A percentile compares a stretch with the other conserved stretches of the same genome.
Evolutionary conservation across 768 basidiomycete species (phyloP).

Genomic region (Goffeauzyma gilvescens): DNA sequence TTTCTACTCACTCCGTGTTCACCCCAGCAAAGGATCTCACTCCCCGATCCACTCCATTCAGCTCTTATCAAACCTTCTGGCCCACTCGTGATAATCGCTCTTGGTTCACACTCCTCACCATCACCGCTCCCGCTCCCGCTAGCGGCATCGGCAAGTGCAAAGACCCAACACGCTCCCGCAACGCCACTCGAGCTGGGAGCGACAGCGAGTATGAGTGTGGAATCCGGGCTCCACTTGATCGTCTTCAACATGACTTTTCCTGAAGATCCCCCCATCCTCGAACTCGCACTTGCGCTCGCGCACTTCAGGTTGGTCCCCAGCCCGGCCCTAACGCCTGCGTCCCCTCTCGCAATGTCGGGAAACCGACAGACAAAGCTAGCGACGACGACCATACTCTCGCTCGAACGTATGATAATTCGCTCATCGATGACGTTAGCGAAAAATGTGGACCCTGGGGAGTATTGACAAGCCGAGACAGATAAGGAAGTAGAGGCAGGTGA

Average conservation of each 20-base stretch:
- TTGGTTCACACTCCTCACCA: too few species aligned
- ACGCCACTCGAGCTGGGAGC: too few species aligned
- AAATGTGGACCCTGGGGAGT: constrained; percentile 74
- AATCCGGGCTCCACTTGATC: constrained; percentile 70
- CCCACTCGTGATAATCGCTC: constrained; percentile 37
- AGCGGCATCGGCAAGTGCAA: constrained; percentile 57
- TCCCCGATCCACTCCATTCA: constrained; percentile 77
- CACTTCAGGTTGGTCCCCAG: too few species aligned
- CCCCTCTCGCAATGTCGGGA: constrained; percentile 8
- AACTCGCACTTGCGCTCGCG: too few species aligned
- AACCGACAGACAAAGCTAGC: constrained; percentile 55
- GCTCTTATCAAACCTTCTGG: constrained; percentile 68
- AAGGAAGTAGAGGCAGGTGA: too few species aligned
- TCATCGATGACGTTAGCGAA: constrained; percentile 62
- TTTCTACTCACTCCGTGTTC: constrained; percentile 65
- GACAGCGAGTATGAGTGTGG: constrained; percentile 65
- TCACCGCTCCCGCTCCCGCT: too few species aligned
- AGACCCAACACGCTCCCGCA: constrained; percentile 51
- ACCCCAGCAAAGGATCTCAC: constrained; percentile 69
- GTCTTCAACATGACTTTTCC: constrained; percentile 45
- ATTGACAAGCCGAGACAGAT: constrained; percentile 29
- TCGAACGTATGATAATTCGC: constrained; percentile 60
- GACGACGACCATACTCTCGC: constrained; percentile 64
- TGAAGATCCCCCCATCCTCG: too few species aligned
- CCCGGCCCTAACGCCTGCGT: too few species aligned